A percentile compares a stretch with the other conserved stretches of the same genome.
phyloP scores from a whole-genome alignment of 2,329 filamentous ascomycete genomes.

The Proliferodiscus dingleyae region DNA sequence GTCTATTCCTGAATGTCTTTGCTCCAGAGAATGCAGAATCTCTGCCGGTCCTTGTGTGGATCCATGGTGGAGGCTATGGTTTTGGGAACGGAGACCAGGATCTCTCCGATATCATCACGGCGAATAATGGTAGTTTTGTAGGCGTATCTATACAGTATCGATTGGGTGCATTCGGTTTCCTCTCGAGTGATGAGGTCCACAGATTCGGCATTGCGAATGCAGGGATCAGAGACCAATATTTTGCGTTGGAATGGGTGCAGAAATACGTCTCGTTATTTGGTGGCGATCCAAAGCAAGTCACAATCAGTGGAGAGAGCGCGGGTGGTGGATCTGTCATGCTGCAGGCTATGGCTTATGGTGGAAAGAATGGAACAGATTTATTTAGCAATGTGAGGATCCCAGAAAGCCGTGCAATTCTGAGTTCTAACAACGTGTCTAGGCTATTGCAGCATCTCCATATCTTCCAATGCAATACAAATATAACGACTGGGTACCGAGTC shows the following conservation, averaged over 20 bases:
- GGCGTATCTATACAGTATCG: conserved; percentile 46
- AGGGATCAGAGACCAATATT: conserved; percentile 47
- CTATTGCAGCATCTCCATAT: conserved; percentile 41
- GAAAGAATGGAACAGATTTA: conserved; percentile 19
- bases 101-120: conserved; percentile 38
- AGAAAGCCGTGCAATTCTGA: neutral
- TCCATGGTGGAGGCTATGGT: conserved; percentile 45
- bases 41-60: conserved; percentile 43
- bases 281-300: conserved; percentile 44
- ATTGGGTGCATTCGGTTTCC: conserved; percentile 29
- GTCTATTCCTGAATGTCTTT: conserved; percentile 42
- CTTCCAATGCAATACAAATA: conserved; percentile 48
- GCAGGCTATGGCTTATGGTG: conserved; percentile 47
- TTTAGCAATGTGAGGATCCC: conserved; percentile 17
- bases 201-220: conserved; percentile 42
- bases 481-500: conserved; percentile 38
- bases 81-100: conserved; percentile 35
- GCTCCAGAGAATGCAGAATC: conserved; percentile 36
- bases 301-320: conserved; percentile 45
- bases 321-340: conserved; percentile 49
- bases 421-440: neutral
- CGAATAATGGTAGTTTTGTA: conserved; percentile 43
- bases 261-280: conserved; percentile 48
- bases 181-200: conserved; percentile 26
- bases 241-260: conserved; percentile 52